Conservation (phyloP, 208 protist genomes). For the Leishmania gerbilli region DNA sequence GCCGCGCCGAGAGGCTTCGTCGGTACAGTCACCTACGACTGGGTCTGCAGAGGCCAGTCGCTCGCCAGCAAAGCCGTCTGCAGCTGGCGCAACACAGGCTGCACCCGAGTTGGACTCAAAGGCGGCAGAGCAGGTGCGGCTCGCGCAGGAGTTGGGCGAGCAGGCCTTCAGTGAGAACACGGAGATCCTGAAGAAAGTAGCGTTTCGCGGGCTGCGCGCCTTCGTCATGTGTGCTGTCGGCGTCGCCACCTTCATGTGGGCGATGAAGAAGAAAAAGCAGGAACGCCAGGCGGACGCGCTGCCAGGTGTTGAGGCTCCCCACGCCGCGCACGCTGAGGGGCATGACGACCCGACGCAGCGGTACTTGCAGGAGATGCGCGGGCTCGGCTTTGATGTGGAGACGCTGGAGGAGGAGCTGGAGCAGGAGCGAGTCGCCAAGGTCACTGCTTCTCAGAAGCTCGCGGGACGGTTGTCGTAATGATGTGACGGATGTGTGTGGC, state of each 20-base stretch:
- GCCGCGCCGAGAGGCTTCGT: slow-evolving; percentile 1
- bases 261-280: slow-evolving; percentile 46
- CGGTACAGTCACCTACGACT: neutral
- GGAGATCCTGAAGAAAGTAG: slow-evolving; percentile 65
- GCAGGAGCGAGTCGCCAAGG: slow-evolving; percentile 35
- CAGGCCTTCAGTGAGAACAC: slow-evolving; percentile 83
- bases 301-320: neutral
- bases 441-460: neutral
- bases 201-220: slow-evolving; percentile 64
- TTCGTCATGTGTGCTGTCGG: slow-evolving; percentile 64
- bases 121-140: slow-evolving; percentile 50
- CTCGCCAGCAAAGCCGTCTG: neutral
- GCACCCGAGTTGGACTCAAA: slow-evolving; percentile 41
- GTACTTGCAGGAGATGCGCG: slow-evolving; percentile 84
- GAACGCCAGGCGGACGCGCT: slow-evolving; percentile 13
- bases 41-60: neutral
- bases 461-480: neutral
- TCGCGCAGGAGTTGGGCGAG: slow-evolving; percentile 59
- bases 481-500: neutral
- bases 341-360: slow-evolving; percentile 64
- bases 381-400: slow-evolving; percentile 82
- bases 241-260: slow-evolving; percentile 49
- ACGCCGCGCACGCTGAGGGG: neutral
- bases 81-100: neutral
- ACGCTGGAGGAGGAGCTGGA: slow-evolving; percentile 80